phyloP scores from a whole-genome alignment of 495 filamentous ascomycete species.

The Tuber microsphaerosporum region DNA sequence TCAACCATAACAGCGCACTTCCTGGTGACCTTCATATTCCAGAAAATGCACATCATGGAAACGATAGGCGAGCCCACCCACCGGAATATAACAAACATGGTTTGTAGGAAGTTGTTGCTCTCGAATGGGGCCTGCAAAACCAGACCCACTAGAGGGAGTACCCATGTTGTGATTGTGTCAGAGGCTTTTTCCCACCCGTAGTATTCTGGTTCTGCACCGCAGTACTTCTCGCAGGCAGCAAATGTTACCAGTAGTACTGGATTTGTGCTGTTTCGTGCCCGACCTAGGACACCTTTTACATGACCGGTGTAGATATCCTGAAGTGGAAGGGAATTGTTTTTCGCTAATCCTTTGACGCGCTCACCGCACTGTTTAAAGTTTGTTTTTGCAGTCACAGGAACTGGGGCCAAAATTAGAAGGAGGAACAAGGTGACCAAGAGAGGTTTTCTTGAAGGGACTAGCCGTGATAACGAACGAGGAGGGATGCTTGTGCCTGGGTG shows the following conservation, averaged over 20 bases:
- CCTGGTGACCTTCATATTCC: constrained; percentile 49
- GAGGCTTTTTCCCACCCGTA: constrained; percentile 43
- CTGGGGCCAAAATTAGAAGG: background rate
- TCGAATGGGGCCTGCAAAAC: constrained; percentile 48
- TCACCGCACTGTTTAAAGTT: background rate
- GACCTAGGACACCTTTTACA: background rate
- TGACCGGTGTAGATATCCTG: background rate
- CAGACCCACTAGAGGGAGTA: constrained; percentile 46
- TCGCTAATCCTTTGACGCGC: background rate
- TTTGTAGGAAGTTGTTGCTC: constrained; percentile 44
- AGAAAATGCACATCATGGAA: constrained; percentile 45
- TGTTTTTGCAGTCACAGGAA: background rate
- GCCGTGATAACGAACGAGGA: background rate
- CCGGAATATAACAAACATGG: constrained; percentile 42
- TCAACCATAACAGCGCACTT: constrained; percentile 48
- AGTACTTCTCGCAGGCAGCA: background rate
- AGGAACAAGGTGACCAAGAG: background rate
- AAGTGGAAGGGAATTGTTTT: background rate
- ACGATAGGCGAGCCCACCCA: constrained; percentile 46
- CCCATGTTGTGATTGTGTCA: constrained; percentile 48
- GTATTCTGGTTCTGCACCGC: background rate
- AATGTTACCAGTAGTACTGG: background rate
- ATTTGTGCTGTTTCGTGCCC: background rate
- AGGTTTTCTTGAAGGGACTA: background rate
- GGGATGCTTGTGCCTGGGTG: background rate